phyloP scores from a whole-genome alignment of 345 rosid genomes.

The Salix dunnii region DNA sequence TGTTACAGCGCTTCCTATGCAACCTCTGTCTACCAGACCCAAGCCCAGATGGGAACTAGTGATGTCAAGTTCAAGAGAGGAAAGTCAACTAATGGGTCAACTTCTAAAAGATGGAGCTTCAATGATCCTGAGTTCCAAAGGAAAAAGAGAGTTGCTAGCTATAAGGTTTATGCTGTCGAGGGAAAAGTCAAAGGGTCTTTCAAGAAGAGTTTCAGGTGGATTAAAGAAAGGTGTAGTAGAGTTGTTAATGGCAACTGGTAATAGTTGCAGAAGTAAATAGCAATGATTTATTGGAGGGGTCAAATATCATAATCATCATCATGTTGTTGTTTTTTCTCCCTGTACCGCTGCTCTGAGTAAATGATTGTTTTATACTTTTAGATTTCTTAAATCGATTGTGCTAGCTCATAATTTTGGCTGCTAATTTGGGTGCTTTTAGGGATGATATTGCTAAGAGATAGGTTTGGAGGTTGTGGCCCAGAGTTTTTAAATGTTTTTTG shows the following conservation, averaged over 20 bases:
- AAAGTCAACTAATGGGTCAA: slow-evolving; percentile 38
- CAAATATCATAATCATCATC: not conserved
- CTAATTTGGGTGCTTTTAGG: too few relatives aligned
- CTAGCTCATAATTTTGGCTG: too few relatives aligned
- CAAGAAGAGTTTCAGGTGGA: slow-evolving; percentile 61
- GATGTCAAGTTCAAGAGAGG: slow-evolving; percentile 45
- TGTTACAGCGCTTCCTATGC: slow-evolving; percentile 55
- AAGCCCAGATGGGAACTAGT: slow-evolving; percentile 23
- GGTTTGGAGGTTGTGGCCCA: too few relatives aligned
- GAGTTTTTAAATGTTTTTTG: too few relatives aligned
- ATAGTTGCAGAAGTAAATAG: not conserved
- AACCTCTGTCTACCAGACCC: slow-evolving; percentile 29
- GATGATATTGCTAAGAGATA: too few relatives aligned
- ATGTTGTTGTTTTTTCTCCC: too few relatives aligned
- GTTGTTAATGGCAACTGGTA: slow-evolving; percentile 32
- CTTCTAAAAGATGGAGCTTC: slow-evolving; percentile 54
- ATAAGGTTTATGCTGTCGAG: slow-evolving; percentile 64
- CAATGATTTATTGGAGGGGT: not conserved
- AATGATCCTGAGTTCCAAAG: slow-evolving; percentile 64
- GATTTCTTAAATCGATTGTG: not conserved
- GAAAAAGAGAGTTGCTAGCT: slow-evolving; percentile 66
- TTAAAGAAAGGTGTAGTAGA: slow-evolving; percentile 49
- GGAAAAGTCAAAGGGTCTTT: slow-evolving; percentile 72
- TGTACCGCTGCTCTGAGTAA: not conserved
- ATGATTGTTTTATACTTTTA: slow-evolving; percentile 7